These are phyloP conservation scores for Cyclotella cryptica DNA, from an alignment of 108 stramenopile genomes.

Conservation along the genomic window DNA sequence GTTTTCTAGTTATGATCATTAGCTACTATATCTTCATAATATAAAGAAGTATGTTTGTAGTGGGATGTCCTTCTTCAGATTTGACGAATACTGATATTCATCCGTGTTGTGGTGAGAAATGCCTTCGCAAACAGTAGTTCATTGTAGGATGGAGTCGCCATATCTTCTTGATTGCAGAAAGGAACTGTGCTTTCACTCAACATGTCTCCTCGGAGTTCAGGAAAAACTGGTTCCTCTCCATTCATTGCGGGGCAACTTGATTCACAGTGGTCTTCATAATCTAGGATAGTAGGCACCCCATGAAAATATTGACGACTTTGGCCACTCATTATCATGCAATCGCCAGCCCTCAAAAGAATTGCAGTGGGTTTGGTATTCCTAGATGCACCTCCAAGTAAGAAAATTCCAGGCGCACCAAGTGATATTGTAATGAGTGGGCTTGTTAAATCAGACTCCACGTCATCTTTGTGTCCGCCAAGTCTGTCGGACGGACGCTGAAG, in stretches of 20 bases:
- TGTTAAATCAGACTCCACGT: conserved; percentile 52
- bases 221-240: conserved; percentile 20
- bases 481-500: conserved; percentile 48
- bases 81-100: conserved; percentile 55
- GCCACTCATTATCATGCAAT: conserved; percentile 52
- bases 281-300: conserved; percentile 54
- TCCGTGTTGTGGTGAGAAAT: conserved; percentile 48
- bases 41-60: too few relatives aligned
- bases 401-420: conserved; percentile 52
- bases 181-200: not conserved
- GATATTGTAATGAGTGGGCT: conserved; percentile 55
- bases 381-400: conserved; percentile 46
- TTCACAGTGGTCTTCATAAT: conserved; percentile 12
- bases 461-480: conserved; percentile 50
- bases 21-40: too few relatives aligned
- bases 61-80: too few relatives aligned
- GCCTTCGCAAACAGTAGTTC: conserved; percentile 46
- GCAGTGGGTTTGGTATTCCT: conserved; percentile 33
- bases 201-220: not conserved
- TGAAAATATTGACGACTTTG: conserved; percentile 50
- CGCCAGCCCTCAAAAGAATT: conserved; percentile 50
- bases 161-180: not conserved
- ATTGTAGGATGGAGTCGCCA: conserved; percentile 21
- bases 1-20: too few relatives aligned
- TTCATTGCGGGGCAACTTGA: not conserved